Conservation (phyloP, 768 basidiomycete genomes). For the Fomitopsis serialis region DNA sequence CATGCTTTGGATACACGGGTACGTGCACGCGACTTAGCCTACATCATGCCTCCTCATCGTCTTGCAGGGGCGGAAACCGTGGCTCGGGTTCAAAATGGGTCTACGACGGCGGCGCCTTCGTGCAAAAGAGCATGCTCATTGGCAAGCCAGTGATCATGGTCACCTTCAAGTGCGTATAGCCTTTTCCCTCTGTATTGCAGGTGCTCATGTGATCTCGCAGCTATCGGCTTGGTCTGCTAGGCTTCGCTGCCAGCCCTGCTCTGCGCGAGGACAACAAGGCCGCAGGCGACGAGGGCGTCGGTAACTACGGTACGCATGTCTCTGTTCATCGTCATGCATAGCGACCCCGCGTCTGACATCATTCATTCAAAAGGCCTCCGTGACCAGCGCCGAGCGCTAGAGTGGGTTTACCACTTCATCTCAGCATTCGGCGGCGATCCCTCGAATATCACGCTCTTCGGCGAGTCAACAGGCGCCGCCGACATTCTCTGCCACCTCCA, state of each 20-base stretch:
- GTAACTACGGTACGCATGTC: slow-evolving; percentile 61
- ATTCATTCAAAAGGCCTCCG: slow-evolving; percentile 20
- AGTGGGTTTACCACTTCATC: slow-evolving; percentile 51
- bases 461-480: slow-evolving; percentile 27
- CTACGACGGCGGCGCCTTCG: slow-evolving; percentile 68
- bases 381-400: slow-evolving; percentile 36
- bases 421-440: slow-evolving; percentile 48
- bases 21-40: slow-evolving; percentile 17
- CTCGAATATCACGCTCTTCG: slow-evolving; percentile 28
- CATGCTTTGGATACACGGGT: slow-evolving; percentile 89
- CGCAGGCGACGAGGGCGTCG: slow-evolving; percentile 64
- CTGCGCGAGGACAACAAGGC: slow-evolving; percentile 63
- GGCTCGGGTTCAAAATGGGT: slow-evolving; percentile 76
- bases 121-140: slow-evolving; percentile 56
- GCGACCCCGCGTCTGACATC: not conserved
- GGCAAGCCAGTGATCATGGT: slow-evolving; percentile 68
- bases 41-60: slow-evolving; percentile 1
- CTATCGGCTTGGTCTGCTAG: slow-evolving; percentile 73
- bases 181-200: slow-evolving; percentile 2
- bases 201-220: slow-evolving; percentile 30
- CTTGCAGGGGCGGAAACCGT: slow-evolving; percentile 58
- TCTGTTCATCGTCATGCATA: not conserved
- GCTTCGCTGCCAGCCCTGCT: slow-evolving; percentile 63
- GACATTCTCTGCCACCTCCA: slow-evolving; percentile 40
- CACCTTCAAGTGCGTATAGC: slow-evolving; percentile 61